These are phyloP conservation scores for Stachybotrys echinatus DNA, from an alignment of 2,329 filamentous ascomycete species.

Conservation along the genomic window DNA sequence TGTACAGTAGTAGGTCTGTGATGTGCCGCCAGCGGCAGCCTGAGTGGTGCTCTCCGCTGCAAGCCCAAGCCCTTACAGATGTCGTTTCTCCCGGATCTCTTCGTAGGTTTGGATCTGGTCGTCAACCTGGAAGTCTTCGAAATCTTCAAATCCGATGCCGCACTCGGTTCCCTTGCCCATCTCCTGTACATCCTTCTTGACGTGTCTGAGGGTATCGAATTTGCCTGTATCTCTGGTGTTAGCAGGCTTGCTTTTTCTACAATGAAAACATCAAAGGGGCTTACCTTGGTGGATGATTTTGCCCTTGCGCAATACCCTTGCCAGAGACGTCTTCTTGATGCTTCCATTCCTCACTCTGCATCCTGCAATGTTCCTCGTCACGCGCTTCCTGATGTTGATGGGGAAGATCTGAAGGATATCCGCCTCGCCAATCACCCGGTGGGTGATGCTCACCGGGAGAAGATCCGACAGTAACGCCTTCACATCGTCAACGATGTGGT, in stretches of 20 bases:
- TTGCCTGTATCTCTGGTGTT: slow-evolving; percentile 48
- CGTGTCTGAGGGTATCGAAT: slow-evolving; percentile 78
- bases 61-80: slow-evolving; percentile 32
- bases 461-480: slow-evolving; percentile 62
- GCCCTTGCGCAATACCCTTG: slow-evolving; percentile 66
- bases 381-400: slow-evolving; percentile 70
- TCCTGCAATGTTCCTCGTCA: slow-evolving; percentile 74
- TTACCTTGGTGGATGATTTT: slow-evolving; percentile 77
- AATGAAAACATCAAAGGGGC: slow-evolving; percentile 24
- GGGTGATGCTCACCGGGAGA: slow-evolving; percentile 60
- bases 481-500: slow-evolving; percentile 70
- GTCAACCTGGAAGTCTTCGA: slow-evolving; percentile 71
- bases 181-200: slow-evolving; percentile 85
- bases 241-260: slow-evolving; percentile 7
- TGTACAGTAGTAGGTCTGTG: too few species aligned
- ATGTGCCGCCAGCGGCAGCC: neutral
- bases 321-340: slow-evolving; percentile 57
- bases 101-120: slow-evolving; percentile 89
- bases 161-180: slow-evolving; percentile 94
- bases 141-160: slow-evolving; percentile 78
- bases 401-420: slow-evolving; percentile 79
- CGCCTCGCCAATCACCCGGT: slow-evolving; percentile 78
- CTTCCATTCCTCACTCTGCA: slow-evolving; percentile 81
- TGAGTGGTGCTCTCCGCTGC: too few species aligned
- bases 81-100: slow-evolving; percentile 66